phyloP scores from a whole-genome alignment of 2,329 filamentous ascomycete species.

The Microthyrium microscopicum region DNA sequence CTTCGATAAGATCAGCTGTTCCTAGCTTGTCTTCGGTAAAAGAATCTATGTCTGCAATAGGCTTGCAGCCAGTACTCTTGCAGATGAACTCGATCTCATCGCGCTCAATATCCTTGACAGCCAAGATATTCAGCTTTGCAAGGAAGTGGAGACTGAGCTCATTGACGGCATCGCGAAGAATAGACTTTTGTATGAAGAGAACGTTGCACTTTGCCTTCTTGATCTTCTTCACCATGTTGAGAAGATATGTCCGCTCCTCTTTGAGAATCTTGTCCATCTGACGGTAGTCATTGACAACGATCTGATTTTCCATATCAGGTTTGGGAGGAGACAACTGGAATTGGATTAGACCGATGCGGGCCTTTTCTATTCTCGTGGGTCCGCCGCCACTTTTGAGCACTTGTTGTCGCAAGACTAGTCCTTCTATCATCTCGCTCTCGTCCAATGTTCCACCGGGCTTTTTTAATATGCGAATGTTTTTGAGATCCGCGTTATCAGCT shows the following conservation, averaged over 20 bases:
- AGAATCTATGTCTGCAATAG: constrained; percentile 93
- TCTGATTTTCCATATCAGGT: constrained; percentile 99
- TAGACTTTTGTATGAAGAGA: constrained; percentile 94
- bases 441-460: constrained; percentile 97
- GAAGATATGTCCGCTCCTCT: constrained; percentile 91
- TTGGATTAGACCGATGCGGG: constrained; percentile 88
- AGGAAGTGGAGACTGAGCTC: constrained; percentile 95
- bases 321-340: constrained; percentile 98
- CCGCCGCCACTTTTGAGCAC: constrained; percentile 90
- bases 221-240: constrained; percentile 99
- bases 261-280: constrained; percentile 99
- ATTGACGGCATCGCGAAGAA: constrained; percentile 92
- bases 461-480: constrained; percentile 93
- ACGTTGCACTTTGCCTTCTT: constrained; percentile 99
- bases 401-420: constrained; percentile 77
- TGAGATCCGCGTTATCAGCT: constrained; percentile 89
- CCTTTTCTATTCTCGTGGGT: constrained; percentile 89
- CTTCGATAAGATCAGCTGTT: constrained; percentile 82
- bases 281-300: constrained; percentile 96
- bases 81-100: constrained; percentile 99
- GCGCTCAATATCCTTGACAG: constrained; percentile 93
- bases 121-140: constrained; percentile 87
- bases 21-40: constrained; percentile 98
- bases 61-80: constrained; percentile 98
- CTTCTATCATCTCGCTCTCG: constrained; percentile 93